Evolutionary conservation across 169 alveolate species (phyloP).

Genomic region (Plasmodium chabaudi): DNA sequence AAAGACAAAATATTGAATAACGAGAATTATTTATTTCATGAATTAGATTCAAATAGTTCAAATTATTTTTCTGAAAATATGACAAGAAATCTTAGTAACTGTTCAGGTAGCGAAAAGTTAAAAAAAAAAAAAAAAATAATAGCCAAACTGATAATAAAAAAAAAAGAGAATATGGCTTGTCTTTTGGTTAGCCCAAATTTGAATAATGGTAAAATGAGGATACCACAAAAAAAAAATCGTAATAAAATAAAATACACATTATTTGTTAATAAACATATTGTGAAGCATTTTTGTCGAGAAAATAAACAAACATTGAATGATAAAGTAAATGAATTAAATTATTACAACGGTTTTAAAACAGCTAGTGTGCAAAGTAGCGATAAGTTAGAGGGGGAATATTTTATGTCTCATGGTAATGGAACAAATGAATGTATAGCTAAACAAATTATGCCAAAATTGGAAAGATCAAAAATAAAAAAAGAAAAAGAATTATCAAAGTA

Average conservation of each 20-base stretch:
- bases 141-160: neutral
- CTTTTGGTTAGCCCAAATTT: too few species aligned
- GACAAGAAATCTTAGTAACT: neutral
- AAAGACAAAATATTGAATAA: neutral
- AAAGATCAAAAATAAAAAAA: neutral
- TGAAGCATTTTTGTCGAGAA: neutral
- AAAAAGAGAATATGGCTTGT: neutral
- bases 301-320: neutral
- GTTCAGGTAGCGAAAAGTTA: neutral
- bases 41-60: conserved; percentile 12
- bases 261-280: conserved; percentile 7
- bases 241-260: conserved; percentile 33
- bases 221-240: neutral
- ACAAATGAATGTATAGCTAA: neutral
- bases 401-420: neutral
- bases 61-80: conserved; percentile 13
- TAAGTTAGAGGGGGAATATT: too few species aligned
- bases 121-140: conserved; percentile 7
- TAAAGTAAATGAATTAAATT: too few species aligned
- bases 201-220: too few species aligned
- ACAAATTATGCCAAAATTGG: neutral
- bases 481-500: neutral
- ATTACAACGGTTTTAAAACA: too few species aligned
- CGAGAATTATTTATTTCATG: conserved; percentile 11
- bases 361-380: too few species aligned